Conservation (phyloP, 805 yeast species). For the Wickerhamiella kazuoi region DNA sequence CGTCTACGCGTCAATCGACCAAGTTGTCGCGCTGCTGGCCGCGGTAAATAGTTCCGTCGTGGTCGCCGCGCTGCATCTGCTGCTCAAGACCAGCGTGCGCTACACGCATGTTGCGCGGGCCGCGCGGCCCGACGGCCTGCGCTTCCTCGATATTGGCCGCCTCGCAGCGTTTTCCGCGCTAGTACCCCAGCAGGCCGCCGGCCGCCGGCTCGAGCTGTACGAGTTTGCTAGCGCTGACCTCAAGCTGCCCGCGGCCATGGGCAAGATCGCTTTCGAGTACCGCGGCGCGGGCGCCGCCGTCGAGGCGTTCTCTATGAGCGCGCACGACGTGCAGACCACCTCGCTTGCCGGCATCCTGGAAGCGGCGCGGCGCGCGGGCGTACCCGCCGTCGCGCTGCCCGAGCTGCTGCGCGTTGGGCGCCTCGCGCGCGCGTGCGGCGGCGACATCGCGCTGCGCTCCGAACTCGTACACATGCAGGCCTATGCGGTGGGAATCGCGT, state of each 20-base stretch:
- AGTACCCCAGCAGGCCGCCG: background rate
- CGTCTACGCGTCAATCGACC: constrained; percentile 48
- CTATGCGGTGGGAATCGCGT: background rate
- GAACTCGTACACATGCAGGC: background rate
- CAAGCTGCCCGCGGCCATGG: background rate
- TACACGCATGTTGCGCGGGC: background rate
- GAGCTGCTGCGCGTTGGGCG: background rate
- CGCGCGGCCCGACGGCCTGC: constrained; percentile 1
- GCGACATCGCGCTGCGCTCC: background rate
- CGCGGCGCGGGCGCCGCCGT: background rate
- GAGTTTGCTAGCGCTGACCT: background rate
- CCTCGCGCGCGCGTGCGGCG: background rate
- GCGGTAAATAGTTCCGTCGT: constrained; percentile 44
- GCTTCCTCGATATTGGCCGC: background rate
- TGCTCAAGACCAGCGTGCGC: constrained; percentile 5
- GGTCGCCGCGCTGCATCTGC: constrained; percentile 41
- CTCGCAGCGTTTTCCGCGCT: background rate
- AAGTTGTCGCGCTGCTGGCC: constrained; percentile 39
- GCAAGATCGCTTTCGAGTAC: background rate
- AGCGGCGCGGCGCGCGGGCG: background rate
- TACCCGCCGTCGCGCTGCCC: background rate
- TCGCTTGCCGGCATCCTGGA: background rate
- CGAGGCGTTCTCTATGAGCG: background rate
- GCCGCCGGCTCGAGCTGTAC: background rate
- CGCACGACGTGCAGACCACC: background rate